Evolutionary conservation across 306 rosid species (phyloP).

Genomic region (Castanopsis chinensis): DNA sequence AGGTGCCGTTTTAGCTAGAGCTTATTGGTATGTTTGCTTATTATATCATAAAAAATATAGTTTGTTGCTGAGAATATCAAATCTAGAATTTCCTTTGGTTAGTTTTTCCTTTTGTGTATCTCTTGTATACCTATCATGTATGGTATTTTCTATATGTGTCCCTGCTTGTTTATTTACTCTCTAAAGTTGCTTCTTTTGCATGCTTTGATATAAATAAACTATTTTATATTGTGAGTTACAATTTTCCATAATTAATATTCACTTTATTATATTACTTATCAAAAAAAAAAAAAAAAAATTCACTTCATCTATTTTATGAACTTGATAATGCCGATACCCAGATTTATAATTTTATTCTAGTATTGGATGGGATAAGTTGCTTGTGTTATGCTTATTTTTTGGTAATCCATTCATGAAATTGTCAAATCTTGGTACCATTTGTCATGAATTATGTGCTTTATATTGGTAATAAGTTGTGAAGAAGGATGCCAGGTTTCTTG

Average conservation of each 20-base stretch:
- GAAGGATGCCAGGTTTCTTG: neutral
- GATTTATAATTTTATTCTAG: neutral
- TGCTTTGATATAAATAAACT: neutral
- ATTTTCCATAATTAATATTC: neutral
- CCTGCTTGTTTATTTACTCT: neutral
- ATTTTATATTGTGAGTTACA: neutral
- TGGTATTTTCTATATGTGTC: neutral
- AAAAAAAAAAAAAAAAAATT: neutral
- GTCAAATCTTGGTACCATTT: neutral
- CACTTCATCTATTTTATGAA: neutral
- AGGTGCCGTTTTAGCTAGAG: too few relatives aligned
- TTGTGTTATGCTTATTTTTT: neutral
- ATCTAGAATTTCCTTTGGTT: neutral
- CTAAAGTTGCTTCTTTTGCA: neutral
- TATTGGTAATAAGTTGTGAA: neutral
- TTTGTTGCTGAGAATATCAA: neutral
- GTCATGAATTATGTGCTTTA: neutral
- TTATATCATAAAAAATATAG: neutral
- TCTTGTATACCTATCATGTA: neutral
- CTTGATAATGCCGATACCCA: neutral
- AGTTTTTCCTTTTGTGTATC: neutral
- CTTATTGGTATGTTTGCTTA: neutral
- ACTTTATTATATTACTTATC: neutral
- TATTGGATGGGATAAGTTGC: neutral
- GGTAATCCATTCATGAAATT: neutral